phyloP scores from a whole-genome alignment of 352 stramenopile genomes.

The Globisporangium rhizosaccharum region DNA sequence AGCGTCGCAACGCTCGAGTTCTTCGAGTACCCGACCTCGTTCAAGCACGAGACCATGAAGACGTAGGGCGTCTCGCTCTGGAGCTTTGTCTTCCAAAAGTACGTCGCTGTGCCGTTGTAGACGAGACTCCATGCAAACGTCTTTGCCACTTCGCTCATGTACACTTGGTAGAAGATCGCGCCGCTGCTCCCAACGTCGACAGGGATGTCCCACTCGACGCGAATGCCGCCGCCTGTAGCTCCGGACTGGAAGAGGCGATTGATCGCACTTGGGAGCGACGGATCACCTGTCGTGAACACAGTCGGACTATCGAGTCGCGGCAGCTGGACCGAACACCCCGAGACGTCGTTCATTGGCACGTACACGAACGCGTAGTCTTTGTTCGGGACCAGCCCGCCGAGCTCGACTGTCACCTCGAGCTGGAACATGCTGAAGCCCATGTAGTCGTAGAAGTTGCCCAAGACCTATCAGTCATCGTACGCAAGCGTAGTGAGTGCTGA shows the following conservation, averaged over 20 bases:
- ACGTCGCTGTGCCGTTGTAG: conserved; percentile 34
- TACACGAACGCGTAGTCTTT: conserved; percentile 40
- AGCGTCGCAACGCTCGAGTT: conserved; percentile 25
- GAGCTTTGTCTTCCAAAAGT: conserved; percentile 52
- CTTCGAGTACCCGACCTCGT: conserved; percentile 36
- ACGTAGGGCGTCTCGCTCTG: conserved; percentile 35
- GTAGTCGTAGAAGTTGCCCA: conserved; percentile 26
- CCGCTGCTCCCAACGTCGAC: conserved; percentile 32
- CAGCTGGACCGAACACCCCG: conserved; percentile 18
- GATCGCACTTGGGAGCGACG: conserved; percentile 21
- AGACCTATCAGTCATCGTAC: conserved; percentile 21
- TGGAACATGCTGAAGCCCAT: conserved; percentile 16
- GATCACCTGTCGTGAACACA: conserved; percentile 19
- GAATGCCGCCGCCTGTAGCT: conserved; percentile 46
- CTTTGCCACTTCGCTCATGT: conserved; percentile 27
- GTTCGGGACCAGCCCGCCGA: conserved; percentile 33
- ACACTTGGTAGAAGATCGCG: conserved; percentile 43
- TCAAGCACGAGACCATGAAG: conserved; percentile 44
- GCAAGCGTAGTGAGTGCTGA: no score
- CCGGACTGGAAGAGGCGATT: conserved; percentile 26
- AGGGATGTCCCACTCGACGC: conserved; percentile 33
- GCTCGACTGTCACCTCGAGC: conserved; percentile 32
- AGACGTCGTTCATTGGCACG: conserved; percentile 42
- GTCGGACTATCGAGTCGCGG: conserved; percentile 5
- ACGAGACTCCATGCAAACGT: conserved; percentile 27